phyloP scores from a whole-genome alignment of 257 asterid species.

The Solanum etuberosum region DNA sequence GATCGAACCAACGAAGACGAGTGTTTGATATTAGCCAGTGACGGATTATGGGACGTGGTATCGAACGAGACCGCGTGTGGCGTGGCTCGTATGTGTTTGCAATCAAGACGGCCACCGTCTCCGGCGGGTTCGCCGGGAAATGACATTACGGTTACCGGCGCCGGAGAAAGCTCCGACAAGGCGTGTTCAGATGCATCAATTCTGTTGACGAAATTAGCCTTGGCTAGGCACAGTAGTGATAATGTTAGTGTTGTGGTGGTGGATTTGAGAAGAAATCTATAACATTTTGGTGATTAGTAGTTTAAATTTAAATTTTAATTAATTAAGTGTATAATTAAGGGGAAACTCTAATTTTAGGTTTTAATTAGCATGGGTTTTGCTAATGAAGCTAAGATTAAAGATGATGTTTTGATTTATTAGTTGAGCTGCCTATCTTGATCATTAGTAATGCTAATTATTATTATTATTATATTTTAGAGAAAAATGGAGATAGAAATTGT shows the following conservation, averaged over 20 bases:
- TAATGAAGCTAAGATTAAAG: background rate
- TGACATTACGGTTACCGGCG: background rate
- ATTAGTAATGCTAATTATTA: background rate
- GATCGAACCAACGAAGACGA: conserved; percentile 26
- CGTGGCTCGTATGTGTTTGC: conserved; percentile 29
- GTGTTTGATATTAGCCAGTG: conserved; percentile 35
- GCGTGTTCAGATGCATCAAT: conserved; percentile 30
- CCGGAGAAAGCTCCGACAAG: conserved; percentile 4
- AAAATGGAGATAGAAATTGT: background rate
- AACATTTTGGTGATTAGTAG: background rate
- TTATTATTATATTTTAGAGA: background rate
- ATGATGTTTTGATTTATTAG: background rate
- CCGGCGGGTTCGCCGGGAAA: background rate
- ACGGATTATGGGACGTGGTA: conserved; percentile 51
- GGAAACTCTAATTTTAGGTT: background rate
- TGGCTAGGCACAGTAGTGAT: conserved; percentile 27
- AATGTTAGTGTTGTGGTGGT: conserved; percentile 36
- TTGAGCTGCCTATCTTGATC: background rate
- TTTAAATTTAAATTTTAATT: background rate
- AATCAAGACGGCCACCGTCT: background rate
- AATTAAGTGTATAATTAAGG: background rate
- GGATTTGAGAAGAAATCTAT: conserved; percentile 13
- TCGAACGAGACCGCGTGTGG: conserved; percentile 25
- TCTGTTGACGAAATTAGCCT: conserved; percentile 38
- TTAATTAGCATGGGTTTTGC: background rate